Percentiles rank a stretch among this genome's conserved stretches.
These are phyloP conservation scores for Sporobolomyces roseus DNA, from an alignment of 768 basidiomycete genomes.

Conservation along the genomic window DNA sequence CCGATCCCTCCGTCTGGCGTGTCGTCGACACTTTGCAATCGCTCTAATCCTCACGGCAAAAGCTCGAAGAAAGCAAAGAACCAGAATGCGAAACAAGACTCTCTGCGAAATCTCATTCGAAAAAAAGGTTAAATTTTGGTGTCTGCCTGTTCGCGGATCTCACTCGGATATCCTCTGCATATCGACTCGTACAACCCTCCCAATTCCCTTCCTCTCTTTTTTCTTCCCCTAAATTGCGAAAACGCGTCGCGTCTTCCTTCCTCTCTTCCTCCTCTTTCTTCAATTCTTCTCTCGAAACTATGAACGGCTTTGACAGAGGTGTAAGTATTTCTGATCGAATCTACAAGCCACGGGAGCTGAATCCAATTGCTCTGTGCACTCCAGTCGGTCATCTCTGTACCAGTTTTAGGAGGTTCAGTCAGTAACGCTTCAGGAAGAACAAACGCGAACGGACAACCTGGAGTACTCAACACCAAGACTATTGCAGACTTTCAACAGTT, in stretches of 20 bases:
- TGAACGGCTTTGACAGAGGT: slow-evolving; percentile 39
- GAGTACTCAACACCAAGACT: slow-evolving; percentile 27
- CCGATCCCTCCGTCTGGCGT: no score
- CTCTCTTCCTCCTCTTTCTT: not conserved
- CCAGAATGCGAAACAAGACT: no score
- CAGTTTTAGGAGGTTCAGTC: slow-evolving; percentile 28
- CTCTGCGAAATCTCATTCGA: no score
- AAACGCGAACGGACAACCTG: slow-evolving; percentile 1
- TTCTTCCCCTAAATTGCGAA: slow-evolving; percentile 16
- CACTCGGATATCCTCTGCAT: no score
- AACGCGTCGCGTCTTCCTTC: not conserved
- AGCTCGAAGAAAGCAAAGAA: no score
- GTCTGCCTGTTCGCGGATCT: no score
- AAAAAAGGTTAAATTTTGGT: no score
- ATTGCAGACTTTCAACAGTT: slow-evolving; percentile 38
- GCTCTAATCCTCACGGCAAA: no score
- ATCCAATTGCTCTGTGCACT: not conserved
- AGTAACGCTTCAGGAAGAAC: slow-evolving; percentile 21
- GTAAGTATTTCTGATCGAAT: not conserved
- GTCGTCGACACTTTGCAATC: no score
- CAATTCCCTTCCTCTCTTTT: no score
- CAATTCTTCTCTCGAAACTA: not conserved
- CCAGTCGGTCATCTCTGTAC: slow-evolving; percentile 32
- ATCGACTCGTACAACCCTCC: no score
- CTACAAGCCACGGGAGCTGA: not conserved